phyloP scores from a whole-genome alignment of 1,139 yeast species.

The Yarrowia galli region DNA sequence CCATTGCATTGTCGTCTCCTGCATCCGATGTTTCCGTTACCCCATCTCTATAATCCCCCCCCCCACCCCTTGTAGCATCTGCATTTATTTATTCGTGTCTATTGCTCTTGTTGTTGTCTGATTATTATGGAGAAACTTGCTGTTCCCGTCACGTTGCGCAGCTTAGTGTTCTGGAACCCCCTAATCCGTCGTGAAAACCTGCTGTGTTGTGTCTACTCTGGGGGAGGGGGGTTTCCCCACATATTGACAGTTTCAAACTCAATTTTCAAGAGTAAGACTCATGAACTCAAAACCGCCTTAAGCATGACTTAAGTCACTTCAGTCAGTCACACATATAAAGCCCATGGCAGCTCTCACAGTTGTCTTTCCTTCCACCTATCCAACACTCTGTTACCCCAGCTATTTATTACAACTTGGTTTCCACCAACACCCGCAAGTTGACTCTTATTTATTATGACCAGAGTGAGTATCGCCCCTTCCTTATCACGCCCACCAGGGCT shows the following conservation, averaged over 20 bases:
- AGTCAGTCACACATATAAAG: conserved; percentile 12
- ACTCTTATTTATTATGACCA: conserved; percentile 17
- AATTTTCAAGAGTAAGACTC: conserved; percentile 10
- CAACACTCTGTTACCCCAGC: not conserved
- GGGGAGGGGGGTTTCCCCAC: conserved; percentile 18
- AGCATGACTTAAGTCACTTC: conserved; percentile 19
- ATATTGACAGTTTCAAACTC: conserved; percentile 18
- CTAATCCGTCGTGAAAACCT: conserved; percentile 10
- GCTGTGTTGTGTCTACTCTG: not conserved
- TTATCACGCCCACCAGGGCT: not conserved
- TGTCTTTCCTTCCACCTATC: not conserved
- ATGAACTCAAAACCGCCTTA: conserved; percentile 2
- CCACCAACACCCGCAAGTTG: not conserved
- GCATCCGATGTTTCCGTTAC: not conserved
- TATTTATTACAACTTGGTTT: not conserved
- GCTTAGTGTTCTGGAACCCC: conserved; percentile 16
- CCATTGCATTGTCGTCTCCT: not conserved
- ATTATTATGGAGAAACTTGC: not conserved
- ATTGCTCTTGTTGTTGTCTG: not conserved
- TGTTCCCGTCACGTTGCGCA: not conserved
- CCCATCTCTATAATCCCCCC: conserved; percentile 24
- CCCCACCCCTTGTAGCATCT: conserved; percentile 28
- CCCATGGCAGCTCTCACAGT: not conserved
- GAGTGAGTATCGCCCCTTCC: conserved; percentile 4
- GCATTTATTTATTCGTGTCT: conserved; percentile 28